A percentile compares a stretch with the other conserved stretches of the same genome.
Evolutionary conservation across 495 filamentous ascomycete species (phyloP).

Genomic region (Neurospora pannonica): DNA sequence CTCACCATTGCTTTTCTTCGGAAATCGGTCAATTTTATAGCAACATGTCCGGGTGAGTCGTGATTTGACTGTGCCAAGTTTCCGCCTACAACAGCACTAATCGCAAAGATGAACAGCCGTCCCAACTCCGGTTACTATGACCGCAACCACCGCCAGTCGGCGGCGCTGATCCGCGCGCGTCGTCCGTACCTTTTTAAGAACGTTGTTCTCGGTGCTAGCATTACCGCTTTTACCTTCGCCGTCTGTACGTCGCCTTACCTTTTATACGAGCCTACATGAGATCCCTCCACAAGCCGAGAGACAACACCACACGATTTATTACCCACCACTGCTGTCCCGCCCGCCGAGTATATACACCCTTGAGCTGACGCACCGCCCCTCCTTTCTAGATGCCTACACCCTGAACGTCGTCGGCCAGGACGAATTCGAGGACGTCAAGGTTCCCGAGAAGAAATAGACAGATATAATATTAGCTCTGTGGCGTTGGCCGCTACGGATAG

Average conservation of each 20-base stretch:
- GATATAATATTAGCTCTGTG: background rate
- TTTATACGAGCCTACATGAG: background rate
- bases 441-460: constrained; percentile 50
- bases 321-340: background rate
- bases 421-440: constrained; percentile 91
- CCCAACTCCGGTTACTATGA: constrained; percentile 78
- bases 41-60: constrained; percentile 16
- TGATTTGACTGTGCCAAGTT: background rate
- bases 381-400: constrained; percentile 66
- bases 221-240: constrained; percentile 59
- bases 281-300: background rate
- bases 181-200: constrained; percentile 90
- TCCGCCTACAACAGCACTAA: background rate
- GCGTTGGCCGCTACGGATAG: background rate
- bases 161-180: constrained; percentile 81
- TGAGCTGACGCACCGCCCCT: background rate
- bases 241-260: constrained; percentile 55
- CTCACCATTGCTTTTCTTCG: background rate
- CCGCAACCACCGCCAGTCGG: constrained; percentile 64
- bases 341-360: background rate
- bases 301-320: background rate
- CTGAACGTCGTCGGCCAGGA: constrained; percentile 87
- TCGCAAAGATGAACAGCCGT: background rate
- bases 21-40: background rate
- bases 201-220: constrained; percentile 56